A percentile compares a stretch with the other conserved stretches of the same genome.
Conservation (phyloP, 2,329 filamentous ascomycete genomes). For the Penicillium sp. region DNA sequence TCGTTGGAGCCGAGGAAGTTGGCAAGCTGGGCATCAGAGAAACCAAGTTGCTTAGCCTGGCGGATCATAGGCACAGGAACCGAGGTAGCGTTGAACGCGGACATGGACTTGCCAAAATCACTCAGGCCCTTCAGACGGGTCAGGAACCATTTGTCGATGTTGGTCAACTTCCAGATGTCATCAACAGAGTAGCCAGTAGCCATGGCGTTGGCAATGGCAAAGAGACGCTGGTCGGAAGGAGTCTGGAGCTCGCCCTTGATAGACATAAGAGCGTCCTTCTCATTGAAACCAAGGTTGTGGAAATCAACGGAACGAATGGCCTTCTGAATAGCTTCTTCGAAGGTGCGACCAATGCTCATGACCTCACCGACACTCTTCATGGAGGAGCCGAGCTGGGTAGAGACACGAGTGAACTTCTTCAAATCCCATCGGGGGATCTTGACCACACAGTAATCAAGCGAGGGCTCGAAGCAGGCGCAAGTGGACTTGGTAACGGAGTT, state of each 20-base stretch:
- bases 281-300: conserved; percentile 91
- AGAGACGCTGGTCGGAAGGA: conserved; percentile 93
- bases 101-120: conserved; percentile 81
- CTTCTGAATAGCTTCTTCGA: conserved; percentile 98
- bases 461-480: conserved; percentile 97
- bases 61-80: conserved; percentile 66
- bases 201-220: conserved; percentile 98
- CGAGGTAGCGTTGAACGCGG: conserved; percentile 65
- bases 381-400: conserved; percentile 90
- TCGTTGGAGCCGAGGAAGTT: conserved; percentile 96
- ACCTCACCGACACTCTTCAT: conserved; percentile 99
- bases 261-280: conserved; percentile 88
- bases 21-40: conserved; percentile 89
- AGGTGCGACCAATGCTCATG: conserved; percentile 95
- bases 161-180: conserved; percentile 97
- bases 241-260: conserved; percentile 96
- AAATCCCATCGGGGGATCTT: conserved; percentile 99
- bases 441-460: conserved; percentile 94
- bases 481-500: conserved; percentile 96
- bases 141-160: conserved; percentile 99
- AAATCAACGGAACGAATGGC: conserved; percentile 94
- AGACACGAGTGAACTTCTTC: conserved; percentile 98
- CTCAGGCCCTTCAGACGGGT: conserved; percentile 86
- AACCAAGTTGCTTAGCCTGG: conserved; percentile 89
- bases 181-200: conserved; percentile 88